A percentile compares a stretch with the other conserved stretches of the same genome.
These are phyloP conservation scores for Aspergillus aculeatus DNA, from an alignment of 2,329 filamentous ascomycete genomes.

Conservation along the genomic window DNA sequence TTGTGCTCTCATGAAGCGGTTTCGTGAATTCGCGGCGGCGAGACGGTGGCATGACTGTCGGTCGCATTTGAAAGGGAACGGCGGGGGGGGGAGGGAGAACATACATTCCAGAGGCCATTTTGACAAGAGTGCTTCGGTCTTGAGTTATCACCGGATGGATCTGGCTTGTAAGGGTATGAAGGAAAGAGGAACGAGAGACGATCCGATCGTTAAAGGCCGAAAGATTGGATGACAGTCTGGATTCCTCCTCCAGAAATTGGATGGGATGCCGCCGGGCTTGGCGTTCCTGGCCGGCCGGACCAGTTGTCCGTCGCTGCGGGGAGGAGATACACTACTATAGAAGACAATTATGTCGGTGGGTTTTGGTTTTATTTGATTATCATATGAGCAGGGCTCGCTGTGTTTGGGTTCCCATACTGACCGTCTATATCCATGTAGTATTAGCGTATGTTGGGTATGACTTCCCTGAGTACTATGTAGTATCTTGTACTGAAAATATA, in stretches of 20 bases:
- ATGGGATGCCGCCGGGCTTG: slow-evolving; percentile 5
- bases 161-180: not conserved
- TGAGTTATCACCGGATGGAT: not conserved
- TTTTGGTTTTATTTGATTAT: too few species aligned
- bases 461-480: too few species aligned
- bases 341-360: too few species aligned
- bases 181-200: not conserved
- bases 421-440: too few species aligned
- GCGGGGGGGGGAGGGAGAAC: not conserved
- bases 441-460: too few species aligned
- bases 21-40: not conserved
- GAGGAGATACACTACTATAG: too few species aligned
- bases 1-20: not conserved
- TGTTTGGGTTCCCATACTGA: too few species aligned
- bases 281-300: not conserved
- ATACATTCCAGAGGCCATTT: slow-evolving; percentile 20
- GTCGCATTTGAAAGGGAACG: not conserved
- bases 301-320: not conserved
- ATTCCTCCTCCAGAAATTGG: not conserved
- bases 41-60: not conserved
- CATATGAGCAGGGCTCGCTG: too few species aligned
- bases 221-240: not conserved
- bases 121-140: not conserved
- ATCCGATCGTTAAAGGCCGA: not conserved
- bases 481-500: too few species aligned